Conservation (phyloP, 1,284 basidiomycete genomes). For the Agroathelia rolfsii region DNA sequence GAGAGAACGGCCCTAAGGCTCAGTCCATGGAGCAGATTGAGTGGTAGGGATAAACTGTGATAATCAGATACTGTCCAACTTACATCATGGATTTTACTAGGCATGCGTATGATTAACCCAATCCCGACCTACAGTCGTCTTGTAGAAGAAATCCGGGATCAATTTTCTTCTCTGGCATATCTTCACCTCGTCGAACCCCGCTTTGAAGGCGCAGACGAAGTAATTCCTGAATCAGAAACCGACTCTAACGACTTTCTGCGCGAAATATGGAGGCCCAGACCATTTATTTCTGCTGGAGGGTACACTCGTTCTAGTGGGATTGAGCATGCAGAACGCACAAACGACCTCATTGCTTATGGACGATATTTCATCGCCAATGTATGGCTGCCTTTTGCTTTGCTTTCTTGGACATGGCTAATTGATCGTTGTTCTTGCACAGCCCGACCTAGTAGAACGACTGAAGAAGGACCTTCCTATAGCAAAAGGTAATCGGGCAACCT, state of each 20-base stretch:
- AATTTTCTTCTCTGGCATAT: conserved; percentile 33
- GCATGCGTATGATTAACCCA: conserved; percentile 19
- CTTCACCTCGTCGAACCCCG: conserved; percentile 33
- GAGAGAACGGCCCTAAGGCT: conserved; percentile 38
- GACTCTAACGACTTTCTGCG: conserved; percentile 18
- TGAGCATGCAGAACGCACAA: conserved; percentile 20
- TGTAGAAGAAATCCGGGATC: conserved; percentile 13
- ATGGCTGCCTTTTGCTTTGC: conserved; percentile 18
- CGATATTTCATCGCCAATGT: conserved; percentile 40
- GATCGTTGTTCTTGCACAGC: not conserved
- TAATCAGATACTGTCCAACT: too few species aligned
- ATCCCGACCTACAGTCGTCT: conserved; percentile 20
- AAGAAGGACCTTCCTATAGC: not conserved
- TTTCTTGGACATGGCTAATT: too few species aligned
- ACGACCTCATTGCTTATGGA: conserved; percentile 35
- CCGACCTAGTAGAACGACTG: not conserved
- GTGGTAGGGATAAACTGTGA: too few species aligned
- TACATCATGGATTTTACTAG: conserved; percentile 4
- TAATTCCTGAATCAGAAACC: conserved; percentile 6
- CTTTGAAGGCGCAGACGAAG: too few species aligned
- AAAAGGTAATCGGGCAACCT: not conserved
- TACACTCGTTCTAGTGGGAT: conserved; percentile 25
- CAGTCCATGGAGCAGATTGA: conserved; percentile 37
- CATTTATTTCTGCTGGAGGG: conserved; percentile 42
- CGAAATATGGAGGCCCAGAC: conserved; percentile 15